Evolutionary conservation across 148 eudicot species (phyloP).

Genomic region (Salicornia ramosissima): DNA sequence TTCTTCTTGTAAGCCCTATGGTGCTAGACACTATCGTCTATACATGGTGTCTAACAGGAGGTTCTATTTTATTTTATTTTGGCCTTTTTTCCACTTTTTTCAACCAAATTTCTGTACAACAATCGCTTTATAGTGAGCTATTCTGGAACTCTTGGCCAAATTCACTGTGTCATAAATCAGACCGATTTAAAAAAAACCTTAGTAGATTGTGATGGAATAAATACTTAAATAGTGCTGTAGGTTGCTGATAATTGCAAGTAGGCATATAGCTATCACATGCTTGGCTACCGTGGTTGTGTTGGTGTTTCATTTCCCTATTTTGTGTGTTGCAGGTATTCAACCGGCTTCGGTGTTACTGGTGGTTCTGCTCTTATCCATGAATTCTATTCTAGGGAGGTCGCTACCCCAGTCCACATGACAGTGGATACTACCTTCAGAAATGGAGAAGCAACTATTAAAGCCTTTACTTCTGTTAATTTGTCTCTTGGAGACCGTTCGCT

Average conservation of each 20-base stretch:
- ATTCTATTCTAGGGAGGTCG: conserved; percentile 77
- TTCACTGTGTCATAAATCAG: background rate
- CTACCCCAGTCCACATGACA: conserved; percentile 74
- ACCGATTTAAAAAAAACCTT: no score
- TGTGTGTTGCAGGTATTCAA: conserved; percentile 67
- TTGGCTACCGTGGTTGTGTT: no score
- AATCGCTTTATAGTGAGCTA: background rate
- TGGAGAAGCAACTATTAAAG: conserved; percentile 77
- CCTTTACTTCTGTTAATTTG: conserved; percentile 64
- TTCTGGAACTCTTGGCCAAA: background rate
- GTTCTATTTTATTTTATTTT: background rate
- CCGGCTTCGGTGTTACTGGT: conserved; percentile 87
- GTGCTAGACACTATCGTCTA: background rate
- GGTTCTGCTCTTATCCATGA: conserved; percentile 91
- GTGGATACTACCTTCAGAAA: conserved; percentile 75
- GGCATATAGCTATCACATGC: background rate
- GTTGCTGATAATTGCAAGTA: background rate
- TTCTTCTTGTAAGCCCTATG: no score
- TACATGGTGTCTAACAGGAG: background rate
- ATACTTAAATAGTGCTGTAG: no score
- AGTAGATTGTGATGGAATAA: no score
- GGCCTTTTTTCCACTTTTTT: background rate
- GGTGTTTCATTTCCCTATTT: background rate
- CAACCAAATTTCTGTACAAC: background rate
- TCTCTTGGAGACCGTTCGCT: conserved; percentile 87